A percentile compares a stretch with the other conserved stretches of the same genome.
These are phyloP conservation scores for Termitomyces sp. DNA, from an alignment of 768 basidiomycete species.

Conservation along the genomic window DNA sequence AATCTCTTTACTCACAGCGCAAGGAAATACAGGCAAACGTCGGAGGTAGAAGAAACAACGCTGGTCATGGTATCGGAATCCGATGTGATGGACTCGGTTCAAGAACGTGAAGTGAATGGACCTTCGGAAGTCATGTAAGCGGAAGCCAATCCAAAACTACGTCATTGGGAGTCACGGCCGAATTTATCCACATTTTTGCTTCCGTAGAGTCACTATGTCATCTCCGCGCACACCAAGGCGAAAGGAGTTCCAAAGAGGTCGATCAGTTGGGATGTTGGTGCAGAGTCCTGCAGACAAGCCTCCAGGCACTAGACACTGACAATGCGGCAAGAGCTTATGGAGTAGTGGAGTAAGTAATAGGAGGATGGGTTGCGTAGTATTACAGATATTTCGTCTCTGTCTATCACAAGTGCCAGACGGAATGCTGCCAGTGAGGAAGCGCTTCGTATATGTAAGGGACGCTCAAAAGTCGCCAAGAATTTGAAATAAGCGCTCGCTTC, in stretches of 20 bases:
- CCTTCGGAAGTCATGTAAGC: background rate
- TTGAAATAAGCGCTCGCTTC: too few relatives aligned
- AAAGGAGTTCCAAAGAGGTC: too few relatives aligned
- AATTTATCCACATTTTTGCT: background rate
- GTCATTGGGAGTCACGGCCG: background rate
- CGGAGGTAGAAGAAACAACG: background rate
- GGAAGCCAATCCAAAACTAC: background rate
- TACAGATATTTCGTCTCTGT: background rate
- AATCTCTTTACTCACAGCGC: background rate
- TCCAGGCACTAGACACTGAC: too few relatives aligned
- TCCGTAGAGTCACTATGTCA: background rate
- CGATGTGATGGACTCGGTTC: background rate
- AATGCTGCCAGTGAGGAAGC: too few relatives aligned
- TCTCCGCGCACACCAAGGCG: too few relatives aligned
- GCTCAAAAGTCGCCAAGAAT: too few relatives aligned
- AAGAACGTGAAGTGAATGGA: background rate
- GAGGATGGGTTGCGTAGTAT: background rate
- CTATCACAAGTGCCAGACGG: background rate
- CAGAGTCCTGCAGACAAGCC: too few relatives aligned
- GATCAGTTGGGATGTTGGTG: too few relatives aligned
- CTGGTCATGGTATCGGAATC: background rate
- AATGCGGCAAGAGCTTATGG: too few relatives aligned
- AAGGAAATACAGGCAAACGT: constrained; percentile 1
- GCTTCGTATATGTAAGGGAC: too few relatives aligned
- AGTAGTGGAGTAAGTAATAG: too few relatives aligned